Percentiles rank a stretch among this genome's conserved stretches.
These are phyloP conservation scores for Fusarium anthophilum DNA, from an alignment of 2,329 filamentous ascomycete genomes.

Conservation along the genomic window DNA sequence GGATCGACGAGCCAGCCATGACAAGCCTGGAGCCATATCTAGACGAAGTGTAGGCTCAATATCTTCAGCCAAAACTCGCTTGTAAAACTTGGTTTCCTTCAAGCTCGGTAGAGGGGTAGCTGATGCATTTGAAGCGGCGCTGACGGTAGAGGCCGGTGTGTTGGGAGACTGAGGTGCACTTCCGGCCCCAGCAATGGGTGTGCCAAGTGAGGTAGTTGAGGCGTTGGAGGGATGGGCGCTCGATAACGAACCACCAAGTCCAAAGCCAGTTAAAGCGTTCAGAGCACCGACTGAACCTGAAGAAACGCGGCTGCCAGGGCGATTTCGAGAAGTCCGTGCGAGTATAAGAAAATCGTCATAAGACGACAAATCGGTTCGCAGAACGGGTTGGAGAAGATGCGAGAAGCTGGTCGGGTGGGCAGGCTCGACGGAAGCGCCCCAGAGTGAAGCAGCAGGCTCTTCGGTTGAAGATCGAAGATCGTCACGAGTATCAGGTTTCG, in stretches of 20 bases:
- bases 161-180: slow-evolving; percentile 68
- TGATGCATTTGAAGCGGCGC: slow-evolving; percentile 53
- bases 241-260: slow-evolving; percentile 58
- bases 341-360: slow-evolving; percentile 89
- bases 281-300: slow-evolving; percentile 72
- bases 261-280: slow-evolving; percentile 53
- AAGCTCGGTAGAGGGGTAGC: slow-evolving; percentile 64
- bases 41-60: slow-evolving; percentile 93
- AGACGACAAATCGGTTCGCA: slow-evolving; percentile 81
- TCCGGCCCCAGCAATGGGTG: slow-evolving; percentile 57
- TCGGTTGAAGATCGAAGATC: slow-evolving; percentile 50
- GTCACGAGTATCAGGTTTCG: slow-evolving; percentile 71
- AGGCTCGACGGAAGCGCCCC: slow-evolving; percentile 51
- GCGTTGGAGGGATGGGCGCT: slow-evolving; percentile 63
- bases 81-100: slow-evolving; percentile 94
- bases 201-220: slow-evolving; percentile 67
- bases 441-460: slow-evolving; percentile 47
- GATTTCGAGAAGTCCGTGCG: slow-evolving; percentile 71
- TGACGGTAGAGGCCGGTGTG: slow-evolving; percentile 64
- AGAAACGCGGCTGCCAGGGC: slow-evolving; percentile 71
- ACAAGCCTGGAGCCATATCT: slow-evolving; percentile 88
- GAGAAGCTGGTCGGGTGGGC: slow-evolving; percentile 76
- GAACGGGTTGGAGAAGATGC: slow-evolving; percentile 82
- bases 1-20: slow-evolving; percentile 89
- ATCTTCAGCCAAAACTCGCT: slow-evolving; percentile 86